These are phyloP conservation scores for Hansenula lynferdii DNA, from an alignment of 1,139 yeast genomes.

Conservation along the genomic window DNA sequence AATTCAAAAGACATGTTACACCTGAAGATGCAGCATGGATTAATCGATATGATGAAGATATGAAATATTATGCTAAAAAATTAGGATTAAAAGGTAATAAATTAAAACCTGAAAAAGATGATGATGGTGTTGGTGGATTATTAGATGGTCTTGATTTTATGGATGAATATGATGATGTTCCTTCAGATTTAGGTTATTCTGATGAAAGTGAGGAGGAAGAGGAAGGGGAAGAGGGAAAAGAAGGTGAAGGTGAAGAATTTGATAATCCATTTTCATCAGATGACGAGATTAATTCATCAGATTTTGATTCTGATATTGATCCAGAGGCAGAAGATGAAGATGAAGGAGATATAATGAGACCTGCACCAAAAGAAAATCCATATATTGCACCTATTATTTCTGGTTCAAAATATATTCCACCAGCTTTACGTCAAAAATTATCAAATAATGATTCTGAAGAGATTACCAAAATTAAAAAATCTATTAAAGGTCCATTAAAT, in stretches of 20 bases:
- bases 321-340: conserved; percentile 32
- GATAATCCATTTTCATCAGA: conserved; percentile 36
- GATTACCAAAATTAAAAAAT: conserved; percentile 44
- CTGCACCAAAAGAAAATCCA: conserved; percentile 64
- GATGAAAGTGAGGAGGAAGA: conserved; percentile 5
- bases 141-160: conserved; percentile 75
- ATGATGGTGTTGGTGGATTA: conserved; percentile 67
- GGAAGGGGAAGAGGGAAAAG: conserved; percentile 15
- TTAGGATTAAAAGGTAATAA: conserved; percentile 63
- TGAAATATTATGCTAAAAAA: conserved; percentile 77
- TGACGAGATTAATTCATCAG: conserved; percentile 45
- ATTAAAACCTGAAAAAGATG: conserved; percentile 41
- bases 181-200: conserved; percentile 13
- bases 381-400: conserved; percentile 66
- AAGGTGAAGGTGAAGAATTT: too few relatives aligned
- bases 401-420: conserved; percentile 62
- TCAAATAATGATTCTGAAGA: conserved; percentile 43
- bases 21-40: conserved; percentile 41
- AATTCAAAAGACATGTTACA: conserved; percentile 23
- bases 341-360: conserved; percentile 25
- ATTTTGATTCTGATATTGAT: conserved; percentile 33
- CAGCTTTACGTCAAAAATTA: conserved; percentile 64
- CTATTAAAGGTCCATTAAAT: conserved; percentile 78
- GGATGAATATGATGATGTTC: conserved; percentile 34
- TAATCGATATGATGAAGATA: conserved; percentile 69